phyloP scores from a whole-genome alignment of 192 early-diverging fungal genomes.

The Backusella circina region DNA sequence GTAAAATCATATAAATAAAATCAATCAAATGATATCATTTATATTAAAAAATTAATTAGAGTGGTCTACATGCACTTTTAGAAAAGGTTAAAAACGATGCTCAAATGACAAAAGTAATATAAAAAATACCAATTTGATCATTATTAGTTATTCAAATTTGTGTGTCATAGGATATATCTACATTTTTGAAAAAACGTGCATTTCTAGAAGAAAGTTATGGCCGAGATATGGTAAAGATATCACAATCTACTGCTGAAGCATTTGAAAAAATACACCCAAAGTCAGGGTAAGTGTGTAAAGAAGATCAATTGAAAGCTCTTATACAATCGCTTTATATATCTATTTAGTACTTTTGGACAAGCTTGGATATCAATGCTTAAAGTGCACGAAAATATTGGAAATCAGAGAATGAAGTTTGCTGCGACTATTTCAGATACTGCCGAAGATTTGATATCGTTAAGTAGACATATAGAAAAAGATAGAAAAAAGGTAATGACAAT shows the following conservation, averaged over 20 bases:
- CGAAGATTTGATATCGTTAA: constrained; percentile 70
- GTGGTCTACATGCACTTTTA: constrained; percentile 61
- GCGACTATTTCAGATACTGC: constrained; percentile 66
- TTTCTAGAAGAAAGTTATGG: constrained; percentile 93
- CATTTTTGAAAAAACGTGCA: constrained; percentile 85
- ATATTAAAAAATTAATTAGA: constrained; percentile 35
- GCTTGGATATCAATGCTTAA: constrained; percentile 74
- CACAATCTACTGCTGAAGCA: constrained; percentile 58
- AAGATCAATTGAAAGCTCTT: background rate
- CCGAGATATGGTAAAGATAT: constrained; percentile 72
- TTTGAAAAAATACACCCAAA: constrained; percentile 58
- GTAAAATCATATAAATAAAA: background rate
- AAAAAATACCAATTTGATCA: background rate
- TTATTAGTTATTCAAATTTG: background rate
- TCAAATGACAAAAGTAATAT: constrained; percentile 59
- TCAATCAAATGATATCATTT: background rate
- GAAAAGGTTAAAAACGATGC: constrained; percentile 69
- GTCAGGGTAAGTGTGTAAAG: constrained; percentile 40
- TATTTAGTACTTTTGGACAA: constrained; percentile 54
- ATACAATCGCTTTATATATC: background rate
- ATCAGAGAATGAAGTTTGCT: constrained; percentile 77
- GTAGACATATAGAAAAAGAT: constrained; percentile 76
- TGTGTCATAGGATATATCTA: constrained; percentile 56
- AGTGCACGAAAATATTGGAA: constrained; percentile 81
- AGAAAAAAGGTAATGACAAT: constrained; percentile 67